phyloP scores from a whole-genome alignment of 2,329 filamentous ascomycete species.

The Paraphoma chrysanthemicola region DNA sequence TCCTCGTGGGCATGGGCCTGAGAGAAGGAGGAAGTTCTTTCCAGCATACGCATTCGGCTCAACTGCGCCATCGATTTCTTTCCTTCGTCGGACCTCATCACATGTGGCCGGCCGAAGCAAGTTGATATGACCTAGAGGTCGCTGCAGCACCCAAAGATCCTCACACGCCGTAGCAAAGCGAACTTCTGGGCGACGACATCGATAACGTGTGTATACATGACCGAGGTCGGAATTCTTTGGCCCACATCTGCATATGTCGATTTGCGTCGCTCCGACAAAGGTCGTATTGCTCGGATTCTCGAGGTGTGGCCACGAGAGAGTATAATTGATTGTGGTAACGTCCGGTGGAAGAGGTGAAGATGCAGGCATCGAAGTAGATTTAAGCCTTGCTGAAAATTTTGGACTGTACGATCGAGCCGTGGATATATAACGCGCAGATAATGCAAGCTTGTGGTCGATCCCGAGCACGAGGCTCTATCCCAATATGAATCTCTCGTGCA shows the following conservation, averaged over 20 bases:
- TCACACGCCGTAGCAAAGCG: slow-evolving; percentile 20
- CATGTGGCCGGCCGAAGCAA: slow-evolving; percentile 34
- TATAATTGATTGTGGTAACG: slow-evolving; percentile 45
- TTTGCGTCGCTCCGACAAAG: slow-evolving; percentile 32
- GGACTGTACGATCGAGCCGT: too few species aligned
- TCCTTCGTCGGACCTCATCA: slow-evolving; percentile 20
- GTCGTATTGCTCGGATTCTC: slow-evolving; percentile 41
- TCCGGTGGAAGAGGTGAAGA: slow-evolving; percentile 41
- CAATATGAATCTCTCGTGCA: too few species aligned
- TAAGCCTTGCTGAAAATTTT: slow-evolving; percentile 10
- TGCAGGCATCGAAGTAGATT: slow-evolving; percentile 26
- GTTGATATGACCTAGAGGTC: slow-evolving; percentile 33
- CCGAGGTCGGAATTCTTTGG: slow-evolving; percentile 16
- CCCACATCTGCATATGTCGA: slow-evolving; percentile 36
- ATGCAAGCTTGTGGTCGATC: background rate
- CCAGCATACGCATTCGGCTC: slow-evolving; percentile 33
- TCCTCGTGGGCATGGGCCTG: slow-evolving; percentile 39
- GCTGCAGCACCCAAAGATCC: slow-evolving; percentile 34
- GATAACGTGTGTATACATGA: slow-evolving; percentile 41
- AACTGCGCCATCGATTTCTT: slow-evolving; percentile 30
- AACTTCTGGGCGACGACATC: slow-evolving; percentile 33
- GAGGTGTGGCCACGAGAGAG: slow-evolving; percentile 34
- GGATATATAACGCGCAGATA: background rate
- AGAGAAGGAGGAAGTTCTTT: slow-evolving; percentile 35
- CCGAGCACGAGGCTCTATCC: too few species aligned